Conservation (phyloP, 225 moss, liverwort and hornwort species). For the Bryoerythrophyllum caledonicum region DNA sequence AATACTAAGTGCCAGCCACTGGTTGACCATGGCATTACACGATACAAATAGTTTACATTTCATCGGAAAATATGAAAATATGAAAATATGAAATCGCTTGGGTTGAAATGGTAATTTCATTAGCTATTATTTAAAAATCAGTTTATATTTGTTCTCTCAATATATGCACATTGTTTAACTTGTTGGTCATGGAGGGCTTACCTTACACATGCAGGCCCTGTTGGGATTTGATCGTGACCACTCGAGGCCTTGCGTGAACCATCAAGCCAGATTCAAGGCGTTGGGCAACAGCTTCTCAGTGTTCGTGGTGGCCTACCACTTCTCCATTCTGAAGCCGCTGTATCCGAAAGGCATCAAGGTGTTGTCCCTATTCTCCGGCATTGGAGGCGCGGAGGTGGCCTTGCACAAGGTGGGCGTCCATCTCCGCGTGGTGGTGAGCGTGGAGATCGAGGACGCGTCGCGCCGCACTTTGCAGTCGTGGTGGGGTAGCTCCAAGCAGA, state of each 20-base stretch:
- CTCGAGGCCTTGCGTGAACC: slow-evolving; percentile 38
- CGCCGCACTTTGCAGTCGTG: slow-evolving; percentile 59
- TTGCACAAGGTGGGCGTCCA: slow-evolving; percentile 67
- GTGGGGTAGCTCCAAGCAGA: slow-evolving; percentile 62
- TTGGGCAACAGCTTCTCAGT: slow-evolving; percentile 82
- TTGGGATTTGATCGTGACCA: slow-evolving; percentile 71
- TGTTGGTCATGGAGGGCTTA: too few species aligned
- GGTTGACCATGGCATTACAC: too few species aligned
- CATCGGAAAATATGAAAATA: too few species aligned
- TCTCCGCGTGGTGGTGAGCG: slow-evolving; percentile 61
- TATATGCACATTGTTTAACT: too few species aligned
- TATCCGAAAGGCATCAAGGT: slow-evolving; percentile 65
- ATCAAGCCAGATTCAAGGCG: slow-evolving; percentile 39
- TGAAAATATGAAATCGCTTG: too few species aligned
- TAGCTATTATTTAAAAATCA: too few species aligned
- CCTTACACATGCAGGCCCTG: slow-evolving; percentile 31
- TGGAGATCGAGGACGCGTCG: slow-evolving; percentile 54
- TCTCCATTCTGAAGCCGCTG: slow-evolving; percentile 58
- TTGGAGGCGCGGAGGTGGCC: slow-evolving; percentile 87
- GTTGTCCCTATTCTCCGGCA: slow-evolving; percentile 73
- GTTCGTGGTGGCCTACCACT: slow-evolving; percentile 70
- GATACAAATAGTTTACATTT: too few species aligned
- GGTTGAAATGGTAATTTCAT: too few species aligned
- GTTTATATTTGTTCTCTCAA: too few species aligned
- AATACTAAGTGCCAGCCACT: too few species aligned